Base-by-base conservation (phyloP, 306 rosid species). In the Quercus bicolor region DNA sequence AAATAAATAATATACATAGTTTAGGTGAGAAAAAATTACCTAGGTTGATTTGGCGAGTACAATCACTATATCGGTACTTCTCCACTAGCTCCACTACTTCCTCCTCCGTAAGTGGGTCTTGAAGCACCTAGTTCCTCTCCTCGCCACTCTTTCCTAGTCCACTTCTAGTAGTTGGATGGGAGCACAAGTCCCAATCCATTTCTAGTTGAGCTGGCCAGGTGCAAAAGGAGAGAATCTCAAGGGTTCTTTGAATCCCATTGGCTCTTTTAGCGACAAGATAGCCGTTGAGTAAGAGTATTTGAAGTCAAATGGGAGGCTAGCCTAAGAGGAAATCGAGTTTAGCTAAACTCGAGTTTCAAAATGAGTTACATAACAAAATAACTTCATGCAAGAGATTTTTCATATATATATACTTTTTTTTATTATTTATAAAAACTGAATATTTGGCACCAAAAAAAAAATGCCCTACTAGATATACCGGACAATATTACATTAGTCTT, bases 151-250 rank as follows among this genome's bases (percentile, higher is more conserved):
- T 20, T 59, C 28, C 69, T 31, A 73, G 81, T 84, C 88, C 62
- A 76, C 76, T 69, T 85, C 87, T 24, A 19, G 16, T 37, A 1
- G 2, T 12, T 65, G 83, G 76, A 82, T 77, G 15, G 81, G 91
- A 2, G 97, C 95, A 19, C 83, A 82, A 9, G 86, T 85, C 0
- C 97, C 91, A 0, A 88, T 92, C 97, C 97, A 94, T 53, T 77
- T 82, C 43, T 93, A 82, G 77, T 92, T 92, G 13, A 92, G 89
- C 6, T 90, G 85, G 11, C 89, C 89, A 10, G 97, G 97, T 0
- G 94, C 96, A 9, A 92, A 94, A 0, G 97, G 97, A 6, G 97
- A 91, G 83, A 94, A 92, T 62, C 85, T 94, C 1, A 94, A 92
- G 4, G 98, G 90, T 86, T 94, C 97, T n/a, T 95, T 91, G 87